Base-by-base conservation (phyloP, 2,329 filamentous ascomycete species). In the Seiridium unicorne region DNA sequence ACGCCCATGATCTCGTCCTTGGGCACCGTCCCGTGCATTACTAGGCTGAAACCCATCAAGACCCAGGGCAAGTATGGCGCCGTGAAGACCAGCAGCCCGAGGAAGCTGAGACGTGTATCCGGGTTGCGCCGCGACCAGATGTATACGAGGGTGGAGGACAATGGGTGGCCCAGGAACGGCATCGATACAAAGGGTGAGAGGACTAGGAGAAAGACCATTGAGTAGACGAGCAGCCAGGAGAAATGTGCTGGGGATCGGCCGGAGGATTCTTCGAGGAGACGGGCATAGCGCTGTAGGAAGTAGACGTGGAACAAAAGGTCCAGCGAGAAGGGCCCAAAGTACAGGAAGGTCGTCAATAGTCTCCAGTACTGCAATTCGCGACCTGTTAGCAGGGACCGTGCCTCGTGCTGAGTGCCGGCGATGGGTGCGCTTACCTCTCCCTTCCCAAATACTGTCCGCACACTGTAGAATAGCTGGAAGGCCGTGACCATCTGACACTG, bases 221-320 rank as follows among this genome's bases (percentile, higher is more conserved):
- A 89, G 74, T 96, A 98, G 57, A 95, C 80, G 2, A 99, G 83
- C 18, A 99, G 83, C 93, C 94, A 99, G 5, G 93, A 93, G 79
- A 97, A 99, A 71, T 96, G 90, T 3, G 95, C 95, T 1, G 94
- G 91, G 4, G 92, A 96, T 48, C 91, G 87, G 46, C 93, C 92
- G n/a, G 93, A 93, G 0, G 92, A 93, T 76, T 98, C 94, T 77
- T 99, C 95, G 51, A 99, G 86, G 48, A 98, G 89, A 55, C 95
- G 90, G 5, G 94, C 93, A 76, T 99, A 99, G 60, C 95, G 90
- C 74, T 97, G 93, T 60, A 97, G 89, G 79, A 99, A 99, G 84
- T 97, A 99, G 74, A 98, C 91, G 75, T 98, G 94, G 81, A 97
- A 98, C 67, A 98, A 84, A 46, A 99, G 88, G 74, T 98, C 95